These are phyloP conservation scores for Calophaca sinica DNA, from an alignment of 306 rosid genomes.

Conservation along the genomic window DNA sequence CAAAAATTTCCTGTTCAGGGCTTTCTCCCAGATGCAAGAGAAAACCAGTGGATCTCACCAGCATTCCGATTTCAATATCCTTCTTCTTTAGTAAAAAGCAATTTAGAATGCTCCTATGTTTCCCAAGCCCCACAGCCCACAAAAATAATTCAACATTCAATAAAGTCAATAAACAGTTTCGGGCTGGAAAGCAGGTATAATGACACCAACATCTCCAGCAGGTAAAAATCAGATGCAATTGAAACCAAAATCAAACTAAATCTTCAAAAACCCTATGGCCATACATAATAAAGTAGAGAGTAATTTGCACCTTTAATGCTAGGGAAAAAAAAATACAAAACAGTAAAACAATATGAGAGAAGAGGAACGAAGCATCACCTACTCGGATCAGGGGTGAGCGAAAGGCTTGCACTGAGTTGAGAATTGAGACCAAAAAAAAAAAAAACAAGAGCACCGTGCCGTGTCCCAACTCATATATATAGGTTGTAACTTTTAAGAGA, in stretches of 20 bases:
- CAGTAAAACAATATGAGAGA: not conserved
- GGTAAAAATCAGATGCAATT: conserved; percentile 31
- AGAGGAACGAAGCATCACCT: conserved; percentile 39
- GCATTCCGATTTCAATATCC: conserved; percentile 33
- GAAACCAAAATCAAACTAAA: conserved; percentile 25
- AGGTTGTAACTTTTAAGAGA: conserved; percentile 14
- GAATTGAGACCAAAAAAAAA: not conserved
- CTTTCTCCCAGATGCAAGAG: conserved; percentile 22
- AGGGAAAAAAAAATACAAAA: not conserved
- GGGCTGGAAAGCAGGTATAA: conserved; percentile 26
- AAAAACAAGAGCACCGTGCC: not conserved
- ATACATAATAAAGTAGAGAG: not conserved
- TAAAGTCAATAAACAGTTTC: conserved; percentile 2
- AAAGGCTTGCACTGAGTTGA: conserved; percentile 10
- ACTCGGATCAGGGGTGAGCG: conserved; percentile 11
- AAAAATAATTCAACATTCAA: conserved; percentile 16
- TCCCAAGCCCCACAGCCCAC: not conserved
- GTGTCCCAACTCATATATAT: not conserved
- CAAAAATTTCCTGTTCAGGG: not conserved
- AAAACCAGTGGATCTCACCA: conserved; percentile 27
- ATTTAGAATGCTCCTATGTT: not conserved
- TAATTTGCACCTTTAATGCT: not conserved
- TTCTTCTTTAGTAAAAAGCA: not conserved
- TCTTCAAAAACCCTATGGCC: conserved; percentile 10
- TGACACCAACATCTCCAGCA: conserved; percentile 3